Base-by-base conservation (phyloP, 2,329 filamentous ascomycete genomes). In the Ophiocordyceps camponoti-floridani region DNA sequence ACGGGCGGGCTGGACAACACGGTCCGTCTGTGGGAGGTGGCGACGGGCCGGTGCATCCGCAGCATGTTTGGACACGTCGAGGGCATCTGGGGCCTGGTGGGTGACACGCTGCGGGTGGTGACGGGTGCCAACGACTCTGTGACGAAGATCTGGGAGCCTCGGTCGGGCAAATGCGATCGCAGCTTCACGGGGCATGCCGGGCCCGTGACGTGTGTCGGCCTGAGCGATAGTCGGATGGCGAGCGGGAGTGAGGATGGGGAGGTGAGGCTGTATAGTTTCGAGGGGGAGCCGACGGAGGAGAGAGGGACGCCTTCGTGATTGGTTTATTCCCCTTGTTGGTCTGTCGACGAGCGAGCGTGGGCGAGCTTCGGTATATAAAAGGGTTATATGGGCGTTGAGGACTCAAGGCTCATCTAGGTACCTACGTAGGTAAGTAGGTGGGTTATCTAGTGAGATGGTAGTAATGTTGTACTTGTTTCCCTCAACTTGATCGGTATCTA, bases 61-160 rank as follows among this genome's bases (percentile, higher is more conserved):
- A 94, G 86, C 30, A 94, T 95, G 68, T 98, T 96, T 58, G 91
- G 91, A 0, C 91, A 98, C 56, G 75, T 98, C 19, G 91, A 98
- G 61, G 91, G 91, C 30, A 82, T 98, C 18, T 98, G 91, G 91
- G 83, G 84, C 6, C 70, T 98, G 3, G 85, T 84, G 0, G 89
- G 84, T 3, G 89, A 96, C 62, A 88, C 83, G 1, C 67, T 96
- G 18, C 78, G 91, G 11, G 77, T 94, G 14, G 86, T 96, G 13
- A 86, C 82, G 16, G 89, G 88, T 1, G 84, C 85, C 11, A 87
- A 96, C 60, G 91, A 98, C 62, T 80, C 85, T 40, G 93, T 89
- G 77, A 84, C 94, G 54, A 96, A 96, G 66, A 61, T 74, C 30
- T 98, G 91, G 91, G 89, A 96, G 62, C 84, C 89, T 14, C 70